Base-by-base conservation (phyloP, 495 filamentous ascomycete species). In the Aspergillus panamensis region DNA sequence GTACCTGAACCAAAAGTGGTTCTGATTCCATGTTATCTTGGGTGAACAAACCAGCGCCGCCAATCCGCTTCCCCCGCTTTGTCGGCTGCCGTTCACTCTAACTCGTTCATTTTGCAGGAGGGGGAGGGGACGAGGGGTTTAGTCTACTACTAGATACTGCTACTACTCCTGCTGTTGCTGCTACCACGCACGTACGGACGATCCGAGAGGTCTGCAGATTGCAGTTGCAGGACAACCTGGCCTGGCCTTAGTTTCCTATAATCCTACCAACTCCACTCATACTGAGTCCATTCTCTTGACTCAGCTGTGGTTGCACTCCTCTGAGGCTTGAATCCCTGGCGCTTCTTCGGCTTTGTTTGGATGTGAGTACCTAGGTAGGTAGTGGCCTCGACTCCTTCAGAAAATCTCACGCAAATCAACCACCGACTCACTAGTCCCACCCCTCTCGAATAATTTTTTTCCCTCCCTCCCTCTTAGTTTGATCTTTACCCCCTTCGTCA, bases 401-500 rank as follows among this genome's bases (percentile, higher is more conserved):
- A 25, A 20, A 45, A 45, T 45, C 42, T 45, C 42, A 45, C 42
- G 25, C 25, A 25, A 25, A 25, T 45, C 42, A 45, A 17, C 7
- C 42, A 45, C 17, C 17, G 8, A 17, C 17, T 44, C 40, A 44
- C 42, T 45, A 45, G 42, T 45, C 42, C 42, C 42, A 16, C 42
- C 42, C 42, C 42, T 45, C 42, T 45, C 42, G 6, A 45, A 12
- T 20, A 45, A 21, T 45, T 39, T 39, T 39, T 39, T 39, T 39
- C 35, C 35, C 6, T 39, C 35, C 35, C 35, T 39, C 35, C 35
- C 35, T 39, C 35, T 39, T 39, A 39, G 35, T 10, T 39, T 40
- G 17, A 39, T 48, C 53, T 33, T 42, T 13, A 47, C 39, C 59
- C 53, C 64, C 59, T 60, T 61, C 33, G 52, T 63, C 55, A 60